Evolutionary conservation across 2,329 filamentous ascomycete species (phyloP).

Genomic region (Colletotrichum truncatum): DNA sequence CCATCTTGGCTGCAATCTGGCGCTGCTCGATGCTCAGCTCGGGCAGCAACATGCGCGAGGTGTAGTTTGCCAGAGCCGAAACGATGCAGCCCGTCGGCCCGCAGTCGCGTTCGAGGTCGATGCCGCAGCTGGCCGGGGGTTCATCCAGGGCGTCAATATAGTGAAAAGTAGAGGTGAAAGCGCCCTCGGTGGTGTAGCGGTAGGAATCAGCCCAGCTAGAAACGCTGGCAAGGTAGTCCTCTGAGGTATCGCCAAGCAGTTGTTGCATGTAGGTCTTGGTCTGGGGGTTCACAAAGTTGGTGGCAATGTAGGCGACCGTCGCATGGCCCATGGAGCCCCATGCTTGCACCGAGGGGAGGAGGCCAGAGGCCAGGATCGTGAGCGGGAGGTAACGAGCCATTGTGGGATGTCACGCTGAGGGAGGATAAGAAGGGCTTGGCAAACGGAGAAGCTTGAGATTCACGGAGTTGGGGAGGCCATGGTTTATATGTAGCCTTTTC

Average conservation of each 20-base stretch:
- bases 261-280: conserved; percentile 38
- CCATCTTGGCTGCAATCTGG: conserved; percentile 32
- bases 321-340: conserved; percentile 59
- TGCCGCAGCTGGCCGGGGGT: conserved; percentile 27
- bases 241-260: conserved; percentile 50
- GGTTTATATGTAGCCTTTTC: not conserved
- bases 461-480: not conserved
- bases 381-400: conserved; percentile 37
- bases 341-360: conserved; percentile 35
- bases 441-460: not conserved
- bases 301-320: conserved; percentile 62
- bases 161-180: conserved; percentile 32
- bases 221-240: conserved; percentile 56
- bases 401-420: conserved; percentile 1
- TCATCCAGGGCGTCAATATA: conserved; percentile 32
- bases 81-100: conserved; percentile 30
- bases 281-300: conserved; percentile 53
- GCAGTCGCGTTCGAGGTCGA: conserved; percentile 33
- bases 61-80: conserved; percentile 33
- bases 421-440: not conserved
- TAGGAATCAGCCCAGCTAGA: conserved; percentile 42
- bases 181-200: conserved; percentile 32
- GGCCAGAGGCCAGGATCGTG: conserved; percentile 33
- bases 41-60: conserved; percentile 48
- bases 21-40: conserved; percentile 44